Conservation (phyloP, 2,329 filamentous ascomycete genomes). For the Fusarium avenaceum region DNA sequence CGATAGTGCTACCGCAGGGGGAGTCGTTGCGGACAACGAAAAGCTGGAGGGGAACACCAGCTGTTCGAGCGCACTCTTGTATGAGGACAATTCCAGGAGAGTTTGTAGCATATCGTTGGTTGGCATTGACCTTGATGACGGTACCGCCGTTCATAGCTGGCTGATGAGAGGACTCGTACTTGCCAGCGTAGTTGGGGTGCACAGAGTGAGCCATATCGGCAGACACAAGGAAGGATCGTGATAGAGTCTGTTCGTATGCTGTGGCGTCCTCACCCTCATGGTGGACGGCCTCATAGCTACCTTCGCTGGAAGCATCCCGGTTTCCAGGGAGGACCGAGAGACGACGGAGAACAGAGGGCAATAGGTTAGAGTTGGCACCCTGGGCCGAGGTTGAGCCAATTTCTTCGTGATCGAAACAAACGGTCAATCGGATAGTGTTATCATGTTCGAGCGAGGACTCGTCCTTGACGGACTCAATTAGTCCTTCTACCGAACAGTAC, state of each 20-base stretch:
- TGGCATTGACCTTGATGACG: conserved; percentile 98
- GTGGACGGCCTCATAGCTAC: conserved; percentile 67
- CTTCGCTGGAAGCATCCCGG: conserved; percentile 75
- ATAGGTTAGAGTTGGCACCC: conserved; percentile 91
- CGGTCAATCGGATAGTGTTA: conserved; percentile 86
- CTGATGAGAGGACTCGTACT: conserved; percentile 91
- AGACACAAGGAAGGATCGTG: conserved; percentile 92
- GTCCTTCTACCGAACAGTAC: conserved; percentile 87
- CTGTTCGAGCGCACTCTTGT: conserved; percentile 83
- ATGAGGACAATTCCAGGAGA: conserved; percentile 93
- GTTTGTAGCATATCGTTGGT: conserved; percentile 96
- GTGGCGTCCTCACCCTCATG: conserved; percentile 76
- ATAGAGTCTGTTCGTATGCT: conserved; percentile 92
- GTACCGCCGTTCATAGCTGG: conserved; percentile 97
- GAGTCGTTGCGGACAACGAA: conserved; percentile 98
- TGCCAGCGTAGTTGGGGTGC: conserved; percentile 92
- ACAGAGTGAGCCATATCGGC: conserved; percentile 98
- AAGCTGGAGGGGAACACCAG: conserved; percentile 88
- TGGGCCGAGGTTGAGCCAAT: conserved; percentile 94
- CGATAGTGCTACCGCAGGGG: conserved; percentile 94
- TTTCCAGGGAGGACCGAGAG: conserved; percentile 82
- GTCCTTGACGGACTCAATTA: conserved; percentile 82
- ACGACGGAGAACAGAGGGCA: conserved; percentile 88
- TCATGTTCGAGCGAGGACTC: conserved; percentile 78
- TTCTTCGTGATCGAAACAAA: conserved; percentile 98